phyloP scores from a whole-genome alignment of 1,284 basidiomycete genomes.

The Pterula multifida region DNA sequence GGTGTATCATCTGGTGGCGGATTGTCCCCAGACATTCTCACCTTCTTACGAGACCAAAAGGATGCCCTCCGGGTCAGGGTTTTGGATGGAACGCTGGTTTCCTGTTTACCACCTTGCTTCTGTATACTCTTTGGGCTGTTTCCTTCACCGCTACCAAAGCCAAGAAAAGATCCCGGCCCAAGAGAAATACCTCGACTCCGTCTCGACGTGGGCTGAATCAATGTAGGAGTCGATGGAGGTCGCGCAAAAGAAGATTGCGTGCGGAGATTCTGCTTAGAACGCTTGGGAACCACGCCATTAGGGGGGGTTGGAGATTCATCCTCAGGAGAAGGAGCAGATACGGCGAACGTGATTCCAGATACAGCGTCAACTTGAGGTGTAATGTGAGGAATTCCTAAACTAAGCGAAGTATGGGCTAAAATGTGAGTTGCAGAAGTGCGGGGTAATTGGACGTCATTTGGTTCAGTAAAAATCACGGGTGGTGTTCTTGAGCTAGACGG shows the following conservation, averaged over 20 bases:
- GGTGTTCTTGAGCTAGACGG: background rate
- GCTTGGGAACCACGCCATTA: background rate
- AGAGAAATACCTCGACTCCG: slow-evolving; percentile 31
- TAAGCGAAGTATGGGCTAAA: slow-evolving; percentile 45
- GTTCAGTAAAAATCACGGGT: background rate
- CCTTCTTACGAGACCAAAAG: slow-evolving; percentile 34
- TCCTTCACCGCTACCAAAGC: slow-evolving; percentile 22
- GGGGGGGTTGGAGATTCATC: background rate
- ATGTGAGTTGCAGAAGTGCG: slow-evolving; percentile 27
- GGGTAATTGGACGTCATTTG: slow-evolving; percentile 11
- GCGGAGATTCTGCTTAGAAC: background rate
- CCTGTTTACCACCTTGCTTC: slow-evolving; percentile 14
- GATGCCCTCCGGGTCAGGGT: slow-evolving; percentile 40
- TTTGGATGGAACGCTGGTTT: slow-evolving; percentile 18
- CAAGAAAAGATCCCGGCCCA: slow-evolving; percentile 26
- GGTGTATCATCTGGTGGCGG: slow-evolving; percentile 6
- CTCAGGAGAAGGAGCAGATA: slow-evolving; percentile 15
- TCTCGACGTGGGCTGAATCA: slow-evolving; percentile 24
- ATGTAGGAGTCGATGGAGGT: slow-evolving; percentile 7
- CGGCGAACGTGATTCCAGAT: slow-evolving; percentile 29
- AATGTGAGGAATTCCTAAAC: slow-evolving; percentile 42
- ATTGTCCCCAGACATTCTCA: slow-evolving; percentile 12
- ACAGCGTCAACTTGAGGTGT: slow-evolving; percentile 29
- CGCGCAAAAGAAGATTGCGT: background rate
- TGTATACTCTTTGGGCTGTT: slow-evolving; percentile 32